These are phyloP conservation scores for Paraleonurus japonicus DNA, from an alignment of 257 asterid genomes.

Conservation along the genomic window DNA sequence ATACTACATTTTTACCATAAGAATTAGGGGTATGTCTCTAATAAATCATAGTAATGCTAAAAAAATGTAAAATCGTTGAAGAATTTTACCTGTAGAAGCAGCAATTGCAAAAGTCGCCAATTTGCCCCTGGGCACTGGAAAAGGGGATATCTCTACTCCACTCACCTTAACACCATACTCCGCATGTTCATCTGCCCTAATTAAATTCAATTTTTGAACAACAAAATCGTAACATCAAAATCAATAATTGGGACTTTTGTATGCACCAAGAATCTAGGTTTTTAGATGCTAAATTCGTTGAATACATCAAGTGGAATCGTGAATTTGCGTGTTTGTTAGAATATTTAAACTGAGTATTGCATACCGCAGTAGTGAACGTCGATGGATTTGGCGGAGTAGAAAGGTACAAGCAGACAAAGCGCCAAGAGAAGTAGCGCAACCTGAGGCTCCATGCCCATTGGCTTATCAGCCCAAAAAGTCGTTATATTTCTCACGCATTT, in stretches of 20 bases:
- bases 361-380: constrained; percentile 11
- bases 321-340: too few species aligned
- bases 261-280: too few species aligned
- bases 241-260: not conserved
- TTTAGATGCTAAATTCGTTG: too few species aligned
- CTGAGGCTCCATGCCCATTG: not conserved
- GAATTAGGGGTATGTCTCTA: too few species aligned
- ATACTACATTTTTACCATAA: too few species aligned
- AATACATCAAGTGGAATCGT: too few species aligned
- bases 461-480: not conserved
- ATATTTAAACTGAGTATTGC: too few species aligned
- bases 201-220: not conserved
- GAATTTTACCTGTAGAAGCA: constrained; percentile 37
- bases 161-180: constrained; percentile 39
- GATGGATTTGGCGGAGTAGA: constrained; percentile 33
- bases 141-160: constrained; percentile 43
- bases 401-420: constrained; percentile 36
- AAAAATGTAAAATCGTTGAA: too few species aligned
- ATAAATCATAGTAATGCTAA: too few species aligned
- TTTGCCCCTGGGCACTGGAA: constrained; percentile 35
- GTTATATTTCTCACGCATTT: too few species aligned
- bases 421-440: constrained; percentile 17
- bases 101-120: constrained; percentile 35
- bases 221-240: not conserved
- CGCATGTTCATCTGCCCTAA: not conserved